Conservation (phyloP, 1,284 basidiomycete species). For the Xerocomus cyaneibrunnescens region DNA sequence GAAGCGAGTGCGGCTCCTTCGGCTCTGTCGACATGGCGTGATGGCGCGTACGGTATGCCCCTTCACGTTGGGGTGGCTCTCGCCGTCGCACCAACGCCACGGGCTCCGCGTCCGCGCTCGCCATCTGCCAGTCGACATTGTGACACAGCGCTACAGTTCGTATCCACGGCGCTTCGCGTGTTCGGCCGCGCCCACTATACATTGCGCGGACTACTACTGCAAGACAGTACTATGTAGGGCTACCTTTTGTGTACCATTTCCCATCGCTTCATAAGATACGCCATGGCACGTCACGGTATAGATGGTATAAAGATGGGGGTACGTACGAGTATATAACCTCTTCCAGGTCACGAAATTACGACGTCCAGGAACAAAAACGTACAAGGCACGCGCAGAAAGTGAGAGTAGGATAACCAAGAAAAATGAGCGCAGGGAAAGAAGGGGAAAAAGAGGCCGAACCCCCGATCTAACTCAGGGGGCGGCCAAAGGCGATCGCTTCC, state of each 20-base stretch:
- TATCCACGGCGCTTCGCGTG: no score
- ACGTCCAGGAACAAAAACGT: neutral
- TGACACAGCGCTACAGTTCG: no score
- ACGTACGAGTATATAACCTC: slow-evolving; percentile 4
- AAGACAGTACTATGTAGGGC: neutral
- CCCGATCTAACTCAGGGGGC: neutral
- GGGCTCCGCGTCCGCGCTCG: no score
- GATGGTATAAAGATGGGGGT: neutral
- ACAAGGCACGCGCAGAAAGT: neutral
- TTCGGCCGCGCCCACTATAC: no score
- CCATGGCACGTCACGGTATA: no score
- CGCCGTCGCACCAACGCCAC: no score
- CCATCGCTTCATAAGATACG: no score
- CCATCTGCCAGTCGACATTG: no score
- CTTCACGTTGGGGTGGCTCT: no score
- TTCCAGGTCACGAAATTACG: neutral
- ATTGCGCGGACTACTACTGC: neutral
- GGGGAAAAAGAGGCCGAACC: neutral
- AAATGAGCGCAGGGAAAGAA: neutral
- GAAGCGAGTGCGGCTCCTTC: neutral
- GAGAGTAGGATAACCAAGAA: neutral
- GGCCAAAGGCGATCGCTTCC: slow-evolving; percentile 7
- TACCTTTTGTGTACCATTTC: neutral
- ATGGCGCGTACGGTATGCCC: no score
- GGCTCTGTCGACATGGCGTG: neutral